Percentiles rank a stretch among this genome's conserved stretches.
Conservation (phyloP, 2,329 filamentous ascomycete genomes). For the Bertia moriformis region DNA sequence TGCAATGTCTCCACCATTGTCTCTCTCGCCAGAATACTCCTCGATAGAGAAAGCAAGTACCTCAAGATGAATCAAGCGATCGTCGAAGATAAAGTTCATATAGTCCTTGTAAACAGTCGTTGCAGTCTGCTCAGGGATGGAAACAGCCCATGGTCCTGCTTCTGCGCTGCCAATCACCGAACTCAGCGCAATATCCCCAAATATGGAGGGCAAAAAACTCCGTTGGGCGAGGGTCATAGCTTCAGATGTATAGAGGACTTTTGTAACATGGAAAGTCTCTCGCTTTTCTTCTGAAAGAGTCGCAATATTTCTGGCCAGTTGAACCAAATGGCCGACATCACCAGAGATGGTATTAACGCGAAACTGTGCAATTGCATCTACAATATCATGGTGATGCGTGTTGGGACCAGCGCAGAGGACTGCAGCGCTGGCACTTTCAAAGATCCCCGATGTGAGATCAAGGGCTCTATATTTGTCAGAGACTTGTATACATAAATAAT, state of each 20-base stretch:
- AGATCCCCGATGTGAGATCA: constrained; percentile 9
- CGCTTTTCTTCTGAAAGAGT: neutral
- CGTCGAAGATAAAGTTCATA: neutral
- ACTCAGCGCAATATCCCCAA: neutral
- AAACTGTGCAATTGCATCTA: neutral
- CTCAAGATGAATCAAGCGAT: neutral
- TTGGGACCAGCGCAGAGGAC: constrained; percentile 8
- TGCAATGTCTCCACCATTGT: neutral
- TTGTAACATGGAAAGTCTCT: neutral
- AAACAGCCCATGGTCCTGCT: neutral
- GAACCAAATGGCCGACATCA: neutral
- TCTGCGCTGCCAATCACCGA: neutral
- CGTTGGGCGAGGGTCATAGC: neutral
- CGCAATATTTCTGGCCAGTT: neutral
- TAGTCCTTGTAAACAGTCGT: neutral
- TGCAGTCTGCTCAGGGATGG: neutral
- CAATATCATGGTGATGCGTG: constrained; percentile 8
- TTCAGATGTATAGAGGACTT: neutral
- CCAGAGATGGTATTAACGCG: neutral
- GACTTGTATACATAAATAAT: neutral
- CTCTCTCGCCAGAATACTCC: too few species aligned
- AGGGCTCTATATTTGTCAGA: constrained; percentile 7
- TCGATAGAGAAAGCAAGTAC: neutral
- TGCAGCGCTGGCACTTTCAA: constrained; percentile 9
- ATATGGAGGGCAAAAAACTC: neutral